A percentile compares a stretch with the other conserved stretches of the same genome.
Conservation (phyloP, 202 grass and related monocot species). For the Zoysia matrella region DNA sequence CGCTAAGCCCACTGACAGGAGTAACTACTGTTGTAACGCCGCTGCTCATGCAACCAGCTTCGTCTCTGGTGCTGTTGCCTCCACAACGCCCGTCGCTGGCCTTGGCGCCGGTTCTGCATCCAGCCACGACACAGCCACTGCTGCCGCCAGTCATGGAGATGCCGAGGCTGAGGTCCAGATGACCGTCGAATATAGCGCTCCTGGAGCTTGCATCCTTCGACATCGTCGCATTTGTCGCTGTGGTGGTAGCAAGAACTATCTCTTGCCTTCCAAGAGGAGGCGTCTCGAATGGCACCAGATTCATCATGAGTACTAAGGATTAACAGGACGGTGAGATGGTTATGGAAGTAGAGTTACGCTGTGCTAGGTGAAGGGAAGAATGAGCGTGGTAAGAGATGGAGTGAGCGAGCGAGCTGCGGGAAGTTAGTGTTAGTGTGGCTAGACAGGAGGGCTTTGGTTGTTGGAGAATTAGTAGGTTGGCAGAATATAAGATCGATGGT, state of each 20-base stretch:
- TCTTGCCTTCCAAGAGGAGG: slow-evolving; percentile 41
- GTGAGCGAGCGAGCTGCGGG: not conserved
- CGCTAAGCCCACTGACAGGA: not conserved
- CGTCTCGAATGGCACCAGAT: slow-evolving; percentile 50
- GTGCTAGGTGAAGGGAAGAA: slow-evolving; percentile 2
- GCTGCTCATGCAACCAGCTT: not conserved
- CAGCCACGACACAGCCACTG: not conserved
- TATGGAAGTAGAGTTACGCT: not conserved
- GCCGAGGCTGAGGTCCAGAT: slow-evolving; percentile 83
- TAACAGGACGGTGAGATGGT: slow-evolving; percentile 6
- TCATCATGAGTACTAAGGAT: slow-evolving; percentile 36
- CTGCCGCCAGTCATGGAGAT: slow-evolving; percentile 50
- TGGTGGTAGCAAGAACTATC: not conserved
- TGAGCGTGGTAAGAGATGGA: not conserved
- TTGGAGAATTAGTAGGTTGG: slow-evolving; percentile 46
- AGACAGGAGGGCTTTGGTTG: slow-evolving; percentile 22
- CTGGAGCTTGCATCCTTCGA: slow-evolving; percentile 33
- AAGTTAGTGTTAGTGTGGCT: not conserved
- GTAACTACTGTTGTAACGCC: not conserved
- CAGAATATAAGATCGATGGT: slow-evolving; percentile 43
- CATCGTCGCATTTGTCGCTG: not conserved
- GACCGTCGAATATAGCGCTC: slow-evolving; percentile 29
- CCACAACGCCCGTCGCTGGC: not conserved
- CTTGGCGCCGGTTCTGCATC: not conserved
- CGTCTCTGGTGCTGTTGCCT: not conserved